Base-by-base conservation (phyloP, 169 alveolate species). In the Plasmodium gonderi region DNA sequence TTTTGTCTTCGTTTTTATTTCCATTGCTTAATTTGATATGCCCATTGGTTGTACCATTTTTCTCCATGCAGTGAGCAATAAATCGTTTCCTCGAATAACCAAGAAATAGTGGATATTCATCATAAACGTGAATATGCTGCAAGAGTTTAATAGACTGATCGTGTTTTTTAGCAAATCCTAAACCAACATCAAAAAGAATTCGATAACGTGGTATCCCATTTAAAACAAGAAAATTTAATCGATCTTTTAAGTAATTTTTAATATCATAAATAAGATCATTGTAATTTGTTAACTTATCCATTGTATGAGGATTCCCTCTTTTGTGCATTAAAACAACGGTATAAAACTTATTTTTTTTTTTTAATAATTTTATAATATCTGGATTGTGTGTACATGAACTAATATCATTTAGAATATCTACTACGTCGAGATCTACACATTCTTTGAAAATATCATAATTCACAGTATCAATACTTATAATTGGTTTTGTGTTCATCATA, bases 201-300 rank as follows among this genome's bases (percentile, higher is more conserved):
- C 92, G 75, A 76, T 83, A 83, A n/a, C 92, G 81, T 14, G 92
- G 92, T 83, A 83, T 72, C 31, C 92, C 92, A 83, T 83, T 83
- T 3, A 83, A 60, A 44, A 74, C 82, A 29, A 83, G 85, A 12
- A 83, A 83, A 47, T 83, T 69, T 72, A 83, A 72, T 31, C 92
- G 33, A n/a, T 83, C 49, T 36, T 69, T 80, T 69, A 83, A 83
- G 29, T 83, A 83, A 36, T 45, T 83, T 83, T 83, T 83, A 47
- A 83, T 83, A 40, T 83, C 92, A 83, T 72, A 72, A 47, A 83
- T 51, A 20, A 83, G 42, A 49, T 83, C 64, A 47, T 83, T 33
- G 77, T 83, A 83, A 49, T 83, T 40, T 83, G 92, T 83, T 72
- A 83, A 31, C 45, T 69, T 83, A 36, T 83, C 92, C 92, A 83